These are phyloP conservation scores for Lactifluus echinatus DNA, from an alignment of 768 basidiomycete genomes.

Conservation along the genomic window DNA sequence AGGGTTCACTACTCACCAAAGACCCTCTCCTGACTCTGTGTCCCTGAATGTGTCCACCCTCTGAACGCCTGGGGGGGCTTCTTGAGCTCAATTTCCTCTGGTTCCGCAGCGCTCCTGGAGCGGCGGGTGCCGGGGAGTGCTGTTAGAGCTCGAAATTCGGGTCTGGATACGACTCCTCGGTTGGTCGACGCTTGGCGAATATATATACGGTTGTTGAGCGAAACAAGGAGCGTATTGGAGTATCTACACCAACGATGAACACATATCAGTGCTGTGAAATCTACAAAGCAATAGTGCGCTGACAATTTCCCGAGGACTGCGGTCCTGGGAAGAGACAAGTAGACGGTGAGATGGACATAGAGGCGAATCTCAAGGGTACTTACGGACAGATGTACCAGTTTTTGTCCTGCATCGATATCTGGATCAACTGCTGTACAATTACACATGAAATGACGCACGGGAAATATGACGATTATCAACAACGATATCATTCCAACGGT, in stretches of 20 bases:
- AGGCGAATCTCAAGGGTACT: neutral
- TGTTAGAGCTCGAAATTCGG: neutral
- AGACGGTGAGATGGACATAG: neutral
- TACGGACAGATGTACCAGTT: slow-evolving; percentile 9
- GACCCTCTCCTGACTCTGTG: neutral
- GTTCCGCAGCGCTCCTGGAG: too few relatives aligned
- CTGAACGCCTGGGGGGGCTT: neutral
- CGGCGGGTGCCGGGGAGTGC: too few relatives aligned
- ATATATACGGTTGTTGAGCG: slow-evolving; percentile 7
- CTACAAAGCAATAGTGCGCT: neutral
- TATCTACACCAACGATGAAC: neutral
- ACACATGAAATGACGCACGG: neutral
- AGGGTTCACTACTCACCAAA: neutral
- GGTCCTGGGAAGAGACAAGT: neutral
- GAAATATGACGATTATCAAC: neutral
- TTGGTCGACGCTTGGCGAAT: too few relatives aligned
- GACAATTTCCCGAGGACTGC: neutral
- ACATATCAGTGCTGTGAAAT: too few relatives aligned
- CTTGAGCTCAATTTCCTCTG: neutral
- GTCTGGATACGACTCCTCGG: neutral
- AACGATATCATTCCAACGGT: neutral
- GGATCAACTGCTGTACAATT: neutral
- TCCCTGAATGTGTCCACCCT: neutral
- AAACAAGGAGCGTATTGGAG: neutral
- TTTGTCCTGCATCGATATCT: neutral